Conservation (phyloP, 371 early-diverging fungal genomes). For the Apophysomyces sp. region DNA sequence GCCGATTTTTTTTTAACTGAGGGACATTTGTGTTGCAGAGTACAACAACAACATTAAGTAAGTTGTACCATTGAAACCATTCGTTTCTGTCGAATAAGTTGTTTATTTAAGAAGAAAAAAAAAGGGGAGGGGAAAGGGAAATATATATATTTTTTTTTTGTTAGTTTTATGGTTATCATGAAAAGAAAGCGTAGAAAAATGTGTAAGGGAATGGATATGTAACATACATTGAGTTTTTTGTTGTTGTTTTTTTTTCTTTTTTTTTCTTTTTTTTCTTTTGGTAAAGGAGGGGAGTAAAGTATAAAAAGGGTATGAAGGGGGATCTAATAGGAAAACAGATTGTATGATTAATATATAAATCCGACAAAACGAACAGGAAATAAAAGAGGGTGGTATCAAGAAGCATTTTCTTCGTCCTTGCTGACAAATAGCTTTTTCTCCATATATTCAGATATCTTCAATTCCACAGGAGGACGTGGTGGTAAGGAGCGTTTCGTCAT, state of each 20-base stretch:
- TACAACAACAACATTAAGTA: too few species aligned
- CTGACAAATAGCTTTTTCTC: slow-evolving; percentile 12
- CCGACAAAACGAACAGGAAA: background rate
- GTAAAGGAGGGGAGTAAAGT: background rate
- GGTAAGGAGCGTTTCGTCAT: slow-evolving; percentile 9
- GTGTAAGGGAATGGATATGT: background rate
- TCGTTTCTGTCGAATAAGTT: too few species aligned
- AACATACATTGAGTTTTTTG: background rate
- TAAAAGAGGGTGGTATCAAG: background rate
- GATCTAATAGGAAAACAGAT: background rate
- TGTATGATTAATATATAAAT: background rate
- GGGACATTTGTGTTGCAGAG: too few species aligned
- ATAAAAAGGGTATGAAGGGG: background rate
- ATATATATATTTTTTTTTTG: background rate
- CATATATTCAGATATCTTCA: slow-evolving; percentile 13
- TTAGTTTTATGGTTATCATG: background rate
- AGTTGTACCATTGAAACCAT: too few species aligned
- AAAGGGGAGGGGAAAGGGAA: background rate
- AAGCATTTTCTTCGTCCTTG: background rate
- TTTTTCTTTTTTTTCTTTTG: background rate
- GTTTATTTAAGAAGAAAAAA: background rate
- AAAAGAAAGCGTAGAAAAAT: background rate
- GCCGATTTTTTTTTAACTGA: too few species aligned
- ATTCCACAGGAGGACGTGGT: slow-evolving; percentile 13
- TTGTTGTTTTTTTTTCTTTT: too few species aligned